Evolutionary conservation across 2,329 filamentous ascomycete species (phyloP).

Genomic region (Zopfia rhizophila): DNA sequence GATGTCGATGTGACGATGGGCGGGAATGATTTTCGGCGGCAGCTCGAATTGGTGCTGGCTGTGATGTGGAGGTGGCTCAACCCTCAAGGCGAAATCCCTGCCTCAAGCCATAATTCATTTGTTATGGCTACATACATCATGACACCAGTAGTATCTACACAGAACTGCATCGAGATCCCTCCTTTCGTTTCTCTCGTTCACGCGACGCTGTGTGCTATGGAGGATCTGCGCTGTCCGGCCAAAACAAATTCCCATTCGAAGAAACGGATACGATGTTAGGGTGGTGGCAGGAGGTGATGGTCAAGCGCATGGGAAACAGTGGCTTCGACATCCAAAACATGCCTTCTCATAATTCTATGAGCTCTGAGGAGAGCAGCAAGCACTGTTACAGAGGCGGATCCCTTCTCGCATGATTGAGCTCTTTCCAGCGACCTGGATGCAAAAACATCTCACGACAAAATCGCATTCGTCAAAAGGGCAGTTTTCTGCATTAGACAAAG

Average conservation of each 20-base stretch:
- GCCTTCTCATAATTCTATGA: too few species aligned
- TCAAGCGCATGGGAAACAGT: too few species aligned
- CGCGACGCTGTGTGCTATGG: not conserved
- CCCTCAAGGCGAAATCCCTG: constrained; percentile 25
- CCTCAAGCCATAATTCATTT: too few species aligned
- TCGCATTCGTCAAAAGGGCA: too few species aligned
- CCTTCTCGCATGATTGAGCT: too few species aligned
- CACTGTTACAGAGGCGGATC: too few species aligned
- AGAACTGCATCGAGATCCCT: constrained; percentile 10
- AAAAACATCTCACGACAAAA: too few species aligned
- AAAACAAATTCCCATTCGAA: constrained; percentile 18
- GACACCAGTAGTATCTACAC: not conserved
- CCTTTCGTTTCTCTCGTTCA: not conserved
- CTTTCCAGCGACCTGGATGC: too few species aligned
- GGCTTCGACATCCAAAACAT: too few species aligned
- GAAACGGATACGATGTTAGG: constrained; percentile 18
- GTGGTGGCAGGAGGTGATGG: too few species aligned
- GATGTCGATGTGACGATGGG: not conserved
- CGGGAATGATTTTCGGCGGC: constrained; percentile 2
- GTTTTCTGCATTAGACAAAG: too few species aligned
- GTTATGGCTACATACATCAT: constrained; percentile 18
- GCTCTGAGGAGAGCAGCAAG: too few species aligned
- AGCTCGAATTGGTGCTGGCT: not conserved
- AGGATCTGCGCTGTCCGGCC: constrained; percentile 3
- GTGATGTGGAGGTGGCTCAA: constrained; percentile 17